Conservation (phyloP, 371 early-diverging fungal species). For the Mortierella sp. region DNA sequence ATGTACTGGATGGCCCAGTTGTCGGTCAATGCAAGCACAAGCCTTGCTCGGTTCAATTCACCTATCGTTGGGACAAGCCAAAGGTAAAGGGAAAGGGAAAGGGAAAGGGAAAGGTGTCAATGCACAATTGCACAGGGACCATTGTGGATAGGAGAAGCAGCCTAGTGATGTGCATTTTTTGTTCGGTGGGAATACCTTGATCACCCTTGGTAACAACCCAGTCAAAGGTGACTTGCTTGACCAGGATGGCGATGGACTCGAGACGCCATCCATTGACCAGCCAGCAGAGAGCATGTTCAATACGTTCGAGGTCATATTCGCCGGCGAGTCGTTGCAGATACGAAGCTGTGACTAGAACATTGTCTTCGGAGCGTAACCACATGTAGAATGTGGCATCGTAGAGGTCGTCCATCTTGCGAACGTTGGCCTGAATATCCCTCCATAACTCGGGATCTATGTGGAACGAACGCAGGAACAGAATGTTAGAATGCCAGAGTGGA, state of each 20-base stretch:
- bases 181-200: too few relatives aligned
- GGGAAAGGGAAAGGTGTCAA: conserved; percentile 2
- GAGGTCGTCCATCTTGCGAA: conserved; percentile 74
- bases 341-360: conserved; percentile 73
- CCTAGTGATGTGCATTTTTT: too few relatives aligned
- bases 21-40: conserved; percentile 64
- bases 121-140: too few relatives aligned
- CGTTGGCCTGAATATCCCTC: conserved; percentile 73
- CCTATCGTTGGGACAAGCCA: conserved; percentile 43
- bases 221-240: conserved; percentile 73
- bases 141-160: too few relatives aligned
- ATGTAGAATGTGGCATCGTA: conserved; percentile 80
- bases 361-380: conserved; percentile 79
- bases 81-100: conserved; percentile 6
- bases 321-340: conserved; percentile 79
- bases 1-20: conserved; percentile 72
- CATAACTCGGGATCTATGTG: conserved; percentile 56
- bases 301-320: conserved; percentile 74
- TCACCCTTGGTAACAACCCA: conserved; percentile 67
- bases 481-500: not conserved
- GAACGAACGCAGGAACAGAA: not conserved
- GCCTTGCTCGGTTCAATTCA: conserved; percentile 63
- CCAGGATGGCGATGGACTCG: conserved; percentile 69
- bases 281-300: conserved; percentile 77
- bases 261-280: conserved; percentile 76